Base-by-base conservation (phyloP, 345 rosid genomes). In the Arabidopsis thaliana region DNA sequence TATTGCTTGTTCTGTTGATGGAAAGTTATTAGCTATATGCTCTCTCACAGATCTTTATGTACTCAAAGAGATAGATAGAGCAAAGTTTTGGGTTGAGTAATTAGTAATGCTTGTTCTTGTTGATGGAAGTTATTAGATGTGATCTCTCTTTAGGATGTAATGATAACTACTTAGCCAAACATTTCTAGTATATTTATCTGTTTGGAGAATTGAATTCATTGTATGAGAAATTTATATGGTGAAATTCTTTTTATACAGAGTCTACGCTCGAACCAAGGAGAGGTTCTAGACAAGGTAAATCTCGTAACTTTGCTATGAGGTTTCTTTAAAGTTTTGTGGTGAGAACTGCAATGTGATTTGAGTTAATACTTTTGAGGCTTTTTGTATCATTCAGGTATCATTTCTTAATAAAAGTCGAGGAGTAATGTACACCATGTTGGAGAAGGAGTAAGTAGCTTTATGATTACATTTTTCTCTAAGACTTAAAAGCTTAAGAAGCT, bases 351-450 rank as follows among this genome's bases (percentile, higher is more conserved):
- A 1, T 42, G n/a, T 30, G 55, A 32, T 30, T 69, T 55, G 8
- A n/a, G 25, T 38, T 30, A 44, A 33, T 33, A 34, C 37, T 34
- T 34, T 34, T 34, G 37, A 34, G 49, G 44, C 38, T 38, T 56
- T 52, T 67, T 41, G 20, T 13, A 1, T 70, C 68, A n/a, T 51
- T 72, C 25, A 73, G 77, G 70, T 2, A 5, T 73, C 56, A 30
- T 8, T 63, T 30, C 16, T 63, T 12, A 22, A 46, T 32, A 52
- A 32, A 42, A 61, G 63, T 42, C 44, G 36, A 41, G 42, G 69
- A 3, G 53, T 62, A 20, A 73, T 73, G 77, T 73, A 73, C 63
- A 73, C 63, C 10, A 32, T 73, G 63, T 42, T 73, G 55, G n/a
- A 63, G 23, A 62, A 73, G 14, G 70, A 73, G 76, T 72, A 60